These are phyloP conservation scores for Penicillium expansum DNA, from an alignment of 2,329 filamentous ascomycete species.

Conservation along the genomic window DNA sequence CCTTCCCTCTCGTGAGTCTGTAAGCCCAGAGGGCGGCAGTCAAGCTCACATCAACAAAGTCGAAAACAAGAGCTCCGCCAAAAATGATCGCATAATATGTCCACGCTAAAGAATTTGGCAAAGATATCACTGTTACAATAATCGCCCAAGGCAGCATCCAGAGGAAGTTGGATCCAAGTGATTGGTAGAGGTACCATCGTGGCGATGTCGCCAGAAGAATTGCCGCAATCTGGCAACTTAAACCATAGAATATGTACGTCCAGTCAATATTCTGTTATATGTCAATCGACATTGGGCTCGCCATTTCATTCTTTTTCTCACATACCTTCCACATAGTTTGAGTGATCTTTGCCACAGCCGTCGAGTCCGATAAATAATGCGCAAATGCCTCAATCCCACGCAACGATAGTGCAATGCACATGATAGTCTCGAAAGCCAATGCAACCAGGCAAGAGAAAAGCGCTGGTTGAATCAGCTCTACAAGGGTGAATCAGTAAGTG, in stretches of 20 bases:
- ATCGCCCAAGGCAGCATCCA: slow-evolving; percentile 72
- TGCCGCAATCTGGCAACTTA: slow-evolving; percentile 54
- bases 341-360: slow-evolving; percentile 57
- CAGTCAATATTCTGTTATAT: neutral
- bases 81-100: slow-evolving; percentile 23
- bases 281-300: no score
- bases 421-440: no score
- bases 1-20: slow-evolving; percentile 6
- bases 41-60: slow-evolving; percentile 17
- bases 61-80: slow-evolving; percentile 23
- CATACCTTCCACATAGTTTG: slow-evolving; percentile 61
- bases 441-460: no score
- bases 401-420: no score
- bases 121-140: slow-evolving; percentile 33
- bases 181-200: slow-evolving; percentile 67
- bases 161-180: slow-evolving; percentile 62
- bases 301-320: slow-evolving; percentile 1
- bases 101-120: slow-evolving; percentile 17
- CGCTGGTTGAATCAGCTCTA: no score
- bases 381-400: no score
- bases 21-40: slow-evolving; percentile 7
- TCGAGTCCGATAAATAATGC: no score
- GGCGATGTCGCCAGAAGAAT: slow-evolving; percentile 64
- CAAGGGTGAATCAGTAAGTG: no score
- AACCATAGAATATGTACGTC: slow-evolving; percentile 17